phyloP scores from a whole-genome alignment of 805 yeast genomes.

The Hanseniaspora clermontiae region DNA sequence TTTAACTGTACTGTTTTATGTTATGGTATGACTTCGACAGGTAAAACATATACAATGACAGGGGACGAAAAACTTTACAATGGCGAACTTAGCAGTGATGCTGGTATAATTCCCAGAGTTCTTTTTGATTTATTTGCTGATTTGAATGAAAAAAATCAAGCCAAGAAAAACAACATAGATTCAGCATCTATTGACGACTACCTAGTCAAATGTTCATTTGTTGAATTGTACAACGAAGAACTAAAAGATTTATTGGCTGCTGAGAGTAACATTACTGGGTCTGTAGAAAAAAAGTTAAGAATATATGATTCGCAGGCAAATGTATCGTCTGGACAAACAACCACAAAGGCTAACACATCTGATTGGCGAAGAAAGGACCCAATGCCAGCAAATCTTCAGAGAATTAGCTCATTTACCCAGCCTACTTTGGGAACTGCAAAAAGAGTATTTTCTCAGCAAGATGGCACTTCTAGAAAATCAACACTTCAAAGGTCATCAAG shows the following conservation, averaged over 20 bases:
- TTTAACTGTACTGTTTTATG: constrained; percentile 75
- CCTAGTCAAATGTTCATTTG: constrained; percentile 62
- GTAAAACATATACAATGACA: constrained; percentile 70
- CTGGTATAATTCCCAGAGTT: constrained; percentile 58
- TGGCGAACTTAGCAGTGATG: constrained; percentile 33
- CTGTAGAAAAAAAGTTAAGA: constrained; percentile 37
- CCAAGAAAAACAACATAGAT: constrained; percentile 10
- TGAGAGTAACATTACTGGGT: constrained; percentile 15
- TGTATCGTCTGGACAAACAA: constrained; percentile 14
- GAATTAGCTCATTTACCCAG: constrained; percentile 3
- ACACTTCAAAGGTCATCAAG: constrained; percentile 2
- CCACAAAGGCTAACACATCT: constrained; percentile 6
- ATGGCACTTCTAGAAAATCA: neutral
- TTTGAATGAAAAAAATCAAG: constrained; percentile 27
- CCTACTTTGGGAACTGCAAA: neutral
- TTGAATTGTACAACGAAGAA: constrained; percentile 82
- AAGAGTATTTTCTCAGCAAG: constrained; percentile 1
- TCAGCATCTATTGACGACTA: constrained; percentile 32
- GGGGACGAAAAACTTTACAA: constrained; percentile 41
- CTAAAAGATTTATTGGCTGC: constrained; percentile 51
- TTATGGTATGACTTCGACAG: constrained; percentile 88
- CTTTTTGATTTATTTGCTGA: constrained; percentile 43
- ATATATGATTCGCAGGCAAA: constrained; percentile 35
- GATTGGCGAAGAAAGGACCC: neutral
- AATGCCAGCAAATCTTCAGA: neutral